A percentile compares a stretch with the other conserved stretches of the same genome.
Conservation (phyloP, 208 protist species). For the Wallacemonas collosoma region DNA sequence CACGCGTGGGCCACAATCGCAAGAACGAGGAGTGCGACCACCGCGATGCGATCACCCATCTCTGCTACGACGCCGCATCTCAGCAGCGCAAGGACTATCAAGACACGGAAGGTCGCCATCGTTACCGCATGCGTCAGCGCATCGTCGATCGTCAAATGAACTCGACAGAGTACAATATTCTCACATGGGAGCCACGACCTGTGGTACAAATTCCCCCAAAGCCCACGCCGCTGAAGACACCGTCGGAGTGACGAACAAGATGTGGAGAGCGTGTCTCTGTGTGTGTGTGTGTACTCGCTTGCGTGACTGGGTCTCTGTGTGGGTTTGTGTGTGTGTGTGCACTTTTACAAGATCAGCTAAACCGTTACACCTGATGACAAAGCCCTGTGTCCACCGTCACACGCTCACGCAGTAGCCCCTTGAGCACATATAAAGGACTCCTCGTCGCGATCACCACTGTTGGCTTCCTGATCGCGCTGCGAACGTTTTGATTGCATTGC, state of each 20-base stretch:
- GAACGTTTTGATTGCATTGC: no score
- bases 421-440: no score
- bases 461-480: no score
- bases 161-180: conserved; percentile 57
- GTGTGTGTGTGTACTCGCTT: not conserved
- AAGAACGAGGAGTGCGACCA: conserved; percentile 58
- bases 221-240: conserved; percentile 11
- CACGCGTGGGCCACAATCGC: conserved; percentile 28
- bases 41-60: conserved; percentile 60
- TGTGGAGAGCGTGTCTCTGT: not conserved
- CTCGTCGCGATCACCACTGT: no score
- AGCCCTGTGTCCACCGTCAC: no score
- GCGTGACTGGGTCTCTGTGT: not conserved
- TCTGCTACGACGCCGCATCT: conserved; percentile 48
- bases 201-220: conserved; percentile 28
- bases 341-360: no score
- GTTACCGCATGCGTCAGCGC: conserved; percentile 46
- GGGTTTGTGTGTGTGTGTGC: no score
- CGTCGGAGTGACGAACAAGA: not conserved
- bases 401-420: no score
- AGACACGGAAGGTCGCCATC: conserved; percentile 23
- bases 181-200: conserved; percentile 46
- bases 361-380: no score
- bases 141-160: conserved; percentile 29
- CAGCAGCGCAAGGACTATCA: conserved; percentile 22